Percentiles rank a stretch among this genome's conserved stretches.
Conservation (phyloP, 2,329 filamentous ascomycete genomes). For the Penicillium verrucosum region DNA sequence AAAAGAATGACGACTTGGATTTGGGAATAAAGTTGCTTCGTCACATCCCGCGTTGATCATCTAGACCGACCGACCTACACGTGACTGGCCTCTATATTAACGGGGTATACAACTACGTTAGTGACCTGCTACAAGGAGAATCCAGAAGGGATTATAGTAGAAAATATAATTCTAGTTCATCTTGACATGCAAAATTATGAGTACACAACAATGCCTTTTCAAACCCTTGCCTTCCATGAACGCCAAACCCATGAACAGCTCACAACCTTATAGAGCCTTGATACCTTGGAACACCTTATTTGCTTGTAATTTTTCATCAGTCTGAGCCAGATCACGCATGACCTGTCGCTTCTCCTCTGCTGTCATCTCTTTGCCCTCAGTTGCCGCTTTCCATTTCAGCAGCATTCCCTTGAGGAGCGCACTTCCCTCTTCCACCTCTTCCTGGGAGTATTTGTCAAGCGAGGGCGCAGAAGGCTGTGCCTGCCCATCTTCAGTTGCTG, state of each 20-base stretch:
- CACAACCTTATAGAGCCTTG: constrained; percentile 40
- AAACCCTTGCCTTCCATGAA: constrained; percentile 6
- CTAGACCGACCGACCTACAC: constrained; percentile 20
- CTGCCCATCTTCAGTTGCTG: constrained; percentile 25
- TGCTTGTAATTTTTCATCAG: constrained; percentile 61
- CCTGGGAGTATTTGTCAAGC: constrained; percentile 61
- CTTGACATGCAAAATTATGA: neutral
- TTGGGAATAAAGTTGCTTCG: constrained; percentile 2
- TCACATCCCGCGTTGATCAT: constrained; percentile 16
- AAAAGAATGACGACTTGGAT: neutral
- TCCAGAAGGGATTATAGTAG: neutral
- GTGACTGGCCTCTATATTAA: constrained; percentile 10
- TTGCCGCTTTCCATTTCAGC: constrained; percentile 74
- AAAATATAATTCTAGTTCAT: neutral
- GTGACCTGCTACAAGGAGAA: neutral
- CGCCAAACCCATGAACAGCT: constrained; percentile 12
- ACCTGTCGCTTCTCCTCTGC: constrained; percentile 73
- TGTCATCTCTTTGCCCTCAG: constrained; percentile 59
- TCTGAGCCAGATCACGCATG: constrained; percentile 75
- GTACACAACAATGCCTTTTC: constrained; percentile 8
- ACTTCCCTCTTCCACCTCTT: constrained; percentile 87
- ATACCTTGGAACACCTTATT: constrained; percentile 55
- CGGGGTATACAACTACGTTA: neutral
- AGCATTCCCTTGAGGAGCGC: constrained; percentile 79
- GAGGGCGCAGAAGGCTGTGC: constrained; percentile 38